A percentile compares a stretch with the other conserved stretches of the same genome.
Conservation (phyloP, 345 rosid genomes). For the Nephelium lappaceum region DNA sequence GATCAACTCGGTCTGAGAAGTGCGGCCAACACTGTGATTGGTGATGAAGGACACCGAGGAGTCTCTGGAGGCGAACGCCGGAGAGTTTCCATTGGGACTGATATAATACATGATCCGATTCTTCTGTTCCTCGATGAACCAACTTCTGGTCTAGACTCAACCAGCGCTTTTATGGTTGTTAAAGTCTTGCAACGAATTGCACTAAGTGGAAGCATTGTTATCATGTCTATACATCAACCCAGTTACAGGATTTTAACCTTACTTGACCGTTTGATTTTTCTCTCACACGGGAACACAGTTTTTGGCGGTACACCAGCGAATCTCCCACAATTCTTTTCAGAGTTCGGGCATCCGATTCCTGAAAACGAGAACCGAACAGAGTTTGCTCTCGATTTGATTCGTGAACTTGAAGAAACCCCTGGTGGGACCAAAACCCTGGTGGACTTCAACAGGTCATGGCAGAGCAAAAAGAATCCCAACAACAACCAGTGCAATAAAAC, state of each 20-base stretch:
- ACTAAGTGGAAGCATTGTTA: constrained; percentile 84
- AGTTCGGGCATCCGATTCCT: constrained; percentile 85
- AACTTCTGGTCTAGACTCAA: constrained; percentile 92
- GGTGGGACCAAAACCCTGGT: constrained; percentile 67
- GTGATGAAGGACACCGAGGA: constrained; percentile 94
- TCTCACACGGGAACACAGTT: constrained; percentile 79
- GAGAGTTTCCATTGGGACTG: constrained; percentile 82
- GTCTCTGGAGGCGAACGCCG: constrained; percentile 94
- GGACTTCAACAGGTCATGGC: constrained; percentile 80
- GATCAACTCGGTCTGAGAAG: constrained; percentile 78
- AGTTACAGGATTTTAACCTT: constrained; percentile 81
- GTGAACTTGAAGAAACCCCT: constrained; percentile 78
- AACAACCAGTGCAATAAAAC: constrained; percentile 20
- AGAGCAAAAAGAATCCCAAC: constrained; percentile 26
- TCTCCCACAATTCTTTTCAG: constrained; percentile 64
- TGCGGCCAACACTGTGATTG: constrained; percentile 86
- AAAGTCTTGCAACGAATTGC: constrained; percentile 90
- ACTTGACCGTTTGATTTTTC: constrained; percentile 72
- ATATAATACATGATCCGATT: constrained; percentile 86
- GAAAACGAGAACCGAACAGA: constrained; percentile 85
- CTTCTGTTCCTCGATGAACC: constrained; percentile 90
- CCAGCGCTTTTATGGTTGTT: constrained; percentile 93
- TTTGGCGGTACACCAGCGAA: constrained; percentile 65
- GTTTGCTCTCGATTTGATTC: constrained; percentile 81
- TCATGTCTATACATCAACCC: constrained; percentile 95